Conservation (phyloP, 1,139 yeast species). For the Yamadazyma aaseri region DNA sequence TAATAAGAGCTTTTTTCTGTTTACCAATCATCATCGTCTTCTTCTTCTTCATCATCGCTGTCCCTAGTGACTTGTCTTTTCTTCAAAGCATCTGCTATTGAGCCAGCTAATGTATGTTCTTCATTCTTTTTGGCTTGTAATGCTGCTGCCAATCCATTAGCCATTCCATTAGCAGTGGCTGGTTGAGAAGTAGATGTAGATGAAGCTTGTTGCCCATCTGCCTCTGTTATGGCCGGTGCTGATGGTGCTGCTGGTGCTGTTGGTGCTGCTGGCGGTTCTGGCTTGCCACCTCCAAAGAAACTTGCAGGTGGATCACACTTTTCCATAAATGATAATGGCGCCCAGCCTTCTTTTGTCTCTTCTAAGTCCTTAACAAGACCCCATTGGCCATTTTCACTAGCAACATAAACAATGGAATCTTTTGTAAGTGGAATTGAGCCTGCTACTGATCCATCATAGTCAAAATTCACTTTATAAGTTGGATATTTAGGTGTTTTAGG, state of each 20-base stretch:
- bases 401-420: constrained; percentile 72
- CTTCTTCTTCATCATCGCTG: constrained; percentile 73
- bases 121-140: constrained; percentile 64
- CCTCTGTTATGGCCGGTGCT: constrained; percentile 2
- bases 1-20: too few species aligned
- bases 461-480: constrained; percentile 82
- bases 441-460: constrained; percentile 83
- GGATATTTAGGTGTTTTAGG: constrained; percentile 63
- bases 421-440: constrained; percentile 74
- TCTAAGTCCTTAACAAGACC: constrained; percentile 79
- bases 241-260: constrained; percentile 22
- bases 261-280: constrained; percentile 38
- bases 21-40: constrained; percentile 56
- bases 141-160: constrained; percentile 71
- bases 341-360: constrained; percentile 90
- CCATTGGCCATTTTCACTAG: constrained; percentile 83
- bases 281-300: constrained; percentile 18
- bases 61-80: constrained; percentile 79
- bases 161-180: constrained; percentile 18
- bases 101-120: constrained; percentile 71
- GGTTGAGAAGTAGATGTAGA: constrained; percentile 7
- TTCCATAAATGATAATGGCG: constrained; percentile 86
- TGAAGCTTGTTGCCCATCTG: constrained; percentile 1
- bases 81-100: constrained; percentile 86
- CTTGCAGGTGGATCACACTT: constrained; percentile 52